Evolutionary conservation across 2,329 filamentous ascomycete species (phyloP).

Genomic region (Colletotrichum lentis): DNA sequence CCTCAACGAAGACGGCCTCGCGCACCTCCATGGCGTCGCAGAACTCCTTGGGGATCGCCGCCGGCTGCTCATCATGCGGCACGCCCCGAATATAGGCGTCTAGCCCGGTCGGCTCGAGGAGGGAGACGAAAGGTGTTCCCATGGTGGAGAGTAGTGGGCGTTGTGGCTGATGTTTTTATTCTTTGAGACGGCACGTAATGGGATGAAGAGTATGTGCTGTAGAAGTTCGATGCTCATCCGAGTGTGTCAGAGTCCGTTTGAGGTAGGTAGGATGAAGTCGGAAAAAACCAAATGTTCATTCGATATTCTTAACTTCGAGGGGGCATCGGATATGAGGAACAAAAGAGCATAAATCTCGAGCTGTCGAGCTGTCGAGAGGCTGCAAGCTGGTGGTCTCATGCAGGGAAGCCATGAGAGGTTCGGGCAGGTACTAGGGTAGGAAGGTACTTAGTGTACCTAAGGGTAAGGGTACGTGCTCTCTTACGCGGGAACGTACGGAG

Average conservation of each 20-base stretch:
- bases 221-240: constrained; percentile 12
- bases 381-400: constrained; percentile 19
- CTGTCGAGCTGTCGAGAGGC: background rate
- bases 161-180: background rate
- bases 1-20: constrained; percentile 66
- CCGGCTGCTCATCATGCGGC: constrained; percentile 54
- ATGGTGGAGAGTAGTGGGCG: constrained; percentile 43
- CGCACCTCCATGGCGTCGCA: constrained; percentile 71
- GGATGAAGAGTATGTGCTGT: background rate
- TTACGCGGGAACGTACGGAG: background rate
- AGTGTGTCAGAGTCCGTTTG: background rate
- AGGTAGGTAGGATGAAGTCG: background rate
- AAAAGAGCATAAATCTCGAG: background rate
- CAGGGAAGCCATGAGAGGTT: constrained; percentile 8
- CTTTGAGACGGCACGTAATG: background rate
- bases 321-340: background rate
- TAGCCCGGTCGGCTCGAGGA: constrained; percentile 59
- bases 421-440: background rate
- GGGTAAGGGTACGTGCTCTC: constrained; percentile 13
- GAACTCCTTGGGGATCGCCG: constrained; percentile 63
- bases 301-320: background rate
- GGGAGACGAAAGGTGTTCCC: constrained; percentile 60
- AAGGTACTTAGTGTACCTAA: background rate
- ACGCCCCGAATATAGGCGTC: constrained; percentile 55
- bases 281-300: background rate